Base-by-base conservation (phyloP, 2,329 filamentous ascomycete genomes). In the Colletotrichum spaethianum region DNA sequence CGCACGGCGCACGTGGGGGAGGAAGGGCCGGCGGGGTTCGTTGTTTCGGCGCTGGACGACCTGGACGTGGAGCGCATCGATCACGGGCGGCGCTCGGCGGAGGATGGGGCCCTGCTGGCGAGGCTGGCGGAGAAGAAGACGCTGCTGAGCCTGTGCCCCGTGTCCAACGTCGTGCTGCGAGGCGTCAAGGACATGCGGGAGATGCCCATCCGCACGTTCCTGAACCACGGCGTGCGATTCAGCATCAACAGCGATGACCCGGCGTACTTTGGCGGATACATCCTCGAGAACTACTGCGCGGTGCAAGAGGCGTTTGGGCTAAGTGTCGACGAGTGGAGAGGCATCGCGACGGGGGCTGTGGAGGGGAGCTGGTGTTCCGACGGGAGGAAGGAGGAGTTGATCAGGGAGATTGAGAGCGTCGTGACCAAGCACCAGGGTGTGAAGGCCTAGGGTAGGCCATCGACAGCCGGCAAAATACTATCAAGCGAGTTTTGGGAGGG, bases 241-340 rank as follows among this genome's bases (percentile, higher is more conserved):
- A 92, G 89, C 67, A 89, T 94, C 79, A 94, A 94, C 80, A 92
- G 90, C 75, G 92, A 94, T 77, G 92, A 94, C 78, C 92, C 92
- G 71, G 92, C 91, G 14, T 94, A 94, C 78, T 95, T 95, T 82
- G 92, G 92, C 3, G 91, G 90, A 0, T 94, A 94, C 80, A 89
- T 95, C 64, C 82, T 93, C 63, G 92, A 93, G 76, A 94, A 94
- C 75, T 95, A 93, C 81, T 92, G 90, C 76, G 91, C 91, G 1
- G 91, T 95, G 38, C 93, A 95, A 80, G 91, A 94, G 52, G 90
- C 91, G 0, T 94, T 94, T 79, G 78, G 83, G 4, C 80, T 95
- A 74, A 86, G 80, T 28, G 81, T 91, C 4, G 80, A 83, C n/a
- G 92, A 95, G 65, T 95, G 93, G 93, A 86, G 83, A 74, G 81